A percentile compares a stretch with the other conserved stretches of the same genome.
phyloP scores from a whole-genome alignment of 2,329 filamentous ascomycete genomes.

The Ophiostoma triangulosporum region DNA sequence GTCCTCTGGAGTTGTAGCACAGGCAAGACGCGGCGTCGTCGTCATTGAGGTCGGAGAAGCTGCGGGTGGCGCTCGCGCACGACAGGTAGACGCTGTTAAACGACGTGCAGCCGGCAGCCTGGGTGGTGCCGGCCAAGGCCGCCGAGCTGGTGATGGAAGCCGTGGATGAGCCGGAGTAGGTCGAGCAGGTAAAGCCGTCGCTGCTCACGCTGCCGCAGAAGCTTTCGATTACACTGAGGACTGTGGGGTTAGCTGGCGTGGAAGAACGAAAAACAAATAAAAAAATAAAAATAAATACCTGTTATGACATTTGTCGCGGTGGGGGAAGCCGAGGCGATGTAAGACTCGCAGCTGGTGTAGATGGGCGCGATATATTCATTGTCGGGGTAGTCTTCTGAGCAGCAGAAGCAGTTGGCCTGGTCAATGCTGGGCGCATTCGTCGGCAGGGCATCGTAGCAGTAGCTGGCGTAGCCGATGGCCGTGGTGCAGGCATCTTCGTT shows the following conservation, averaged over 20 bases:
- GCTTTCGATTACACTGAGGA: constrained; percentile 4
- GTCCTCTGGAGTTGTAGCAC: constrained; percentile 13
- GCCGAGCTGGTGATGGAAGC: not conserved
- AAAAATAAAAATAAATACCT: not conserved
- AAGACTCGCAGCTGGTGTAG: constrained; percentile 17
- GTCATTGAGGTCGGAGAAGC: constrained; percentile 8
- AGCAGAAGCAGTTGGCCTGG: constrained; percentile 17
- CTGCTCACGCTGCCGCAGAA: constrained; percentile 4
- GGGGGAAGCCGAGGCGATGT: constrained; percentile 11
- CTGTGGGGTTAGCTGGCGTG: not conserved
- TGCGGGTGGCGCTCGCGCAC: constrained; percentile 11
- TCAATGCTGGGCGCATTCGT: constrained; percentile 4
- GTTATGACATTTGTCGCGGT: constrained; percentile 8
- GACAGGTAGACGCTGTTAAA: constrained; percentile 13
- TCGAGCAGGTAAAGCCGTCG: constrained; percentile 8
- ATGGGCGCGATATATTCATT: constrained; percentile 6
- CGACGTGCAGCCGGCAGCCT: constrained; percentile 16
- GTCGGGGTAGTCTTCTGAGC: constrained; percentile 2
- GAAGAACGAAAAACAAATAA: not conserved
- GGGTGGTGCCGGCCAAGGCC: not conserved
- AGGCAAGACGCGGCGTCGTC: constrained; percentile 15
- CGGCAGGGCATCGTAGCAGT: constrained; percentile 11
- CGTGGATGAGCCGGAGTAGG: too few species aligned
- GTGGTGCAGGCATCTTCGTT: constrained; percentile 13
- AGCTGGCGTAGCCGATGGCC: constrained; percentile 10